Evolutionary conservation across 768 basidiomycete genomes (phyloP), one percentile per base, ranked within the genome.

Genomic region (Lentinula edodes): DNA sequence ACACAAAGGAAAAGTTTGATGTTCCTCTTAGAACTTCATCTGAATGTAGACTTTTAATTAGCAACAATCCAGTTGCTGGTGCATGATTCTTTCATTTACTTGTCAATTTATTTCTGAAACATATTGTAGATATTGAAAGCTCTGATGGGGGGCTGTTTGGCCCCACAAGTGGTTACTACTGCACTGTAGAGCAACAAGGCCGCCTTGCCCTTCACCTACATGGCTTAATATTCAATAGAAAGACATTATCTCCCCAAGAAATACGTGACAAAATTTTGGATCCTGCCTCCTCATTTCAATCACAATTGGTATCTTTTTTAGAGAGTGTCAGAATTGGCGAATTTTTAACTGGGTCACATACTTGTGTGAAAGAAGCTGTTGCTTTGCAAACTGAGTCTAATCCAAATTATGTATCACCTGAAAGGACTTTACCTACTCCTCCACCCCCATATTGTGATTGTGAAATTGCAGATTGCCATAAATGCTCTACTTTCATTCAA

Each of bases 161-260:
- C 28, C 28, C 28, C 28, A 28, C 28, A 6, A 42, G 52, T 15
- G 72, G 67, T 0, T 76, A 77, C 53, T 77, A 76, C 64, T 76
- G 77, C 2, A 77, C 74, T 1, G 75, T 77, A 0, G 76, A 79
- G 57, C 71, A 74, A 35, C 77, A 79, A 62, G 76, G 76, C 1
- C 54, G 72, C 52, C 18, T 64, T 69, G 39, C 28, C 3, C 28
- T 28, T 28, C 28, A 28, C 3, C 28, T 28, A 28, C 28, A 28
- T 28, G 28, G 28, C 28, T 28, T 28, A 28, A 28, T 28, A 28
- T 28, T 28, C 28, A 28, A 28, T 28, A 28, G 28, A 28, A 28
- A 28, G 28, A 28, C 28, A 28, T 28, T 28, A 3, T 28, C 28
- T 28, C 28, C 28, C 28, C 28, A 28, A 28, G 28, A 28, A 28